These are phyloP conservation scores for Penicillium psychrosexuale DNA, from an alignment of 2,329 filamentous ascomycete species.

Conservation along the genomic window DNA sequence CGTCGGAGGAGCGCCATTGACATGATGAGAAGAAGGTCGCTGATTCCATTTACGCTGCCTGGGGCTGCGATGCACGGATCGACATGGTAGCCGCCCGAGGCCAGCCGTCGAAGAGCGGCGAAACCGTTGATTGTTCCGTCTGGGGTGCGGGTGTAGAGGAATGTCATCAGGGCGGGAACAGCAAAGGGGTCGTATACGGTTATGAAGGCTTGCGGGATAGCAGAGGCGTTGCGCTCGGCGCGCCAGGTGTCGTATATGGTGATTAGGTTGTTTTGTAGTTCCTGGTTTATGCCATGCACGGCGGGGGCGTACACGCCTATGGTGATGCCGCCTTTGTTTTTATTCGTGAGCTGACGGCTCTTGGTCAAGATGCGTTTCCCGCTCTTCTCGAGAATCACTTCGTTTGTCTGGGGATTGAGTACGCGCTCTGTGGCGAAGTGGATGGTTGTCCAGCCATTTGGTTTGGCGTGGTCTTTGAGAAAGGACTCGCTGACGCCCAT, in stretches of 20 bases:
- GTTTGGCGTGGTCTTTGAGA: conserved; percentile 26
- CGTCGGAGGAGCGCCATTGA: conserved; percentile 40
- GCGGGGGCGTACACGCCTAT: conserved; percentile 37
- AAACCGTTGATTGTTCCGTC: conserved; percentile 36
- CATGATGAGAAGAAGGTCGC: conserved; percentile 38
- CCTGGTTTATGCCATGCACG: conserved; percentile 26
- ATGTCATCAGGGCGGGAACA: conserved; percentile 40
- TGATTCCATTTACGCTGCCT: conserved; percentile 36
- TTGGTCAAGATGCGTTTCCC: conserved; percentile 40
- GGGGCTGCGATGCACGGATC: conserved; percentile 41
- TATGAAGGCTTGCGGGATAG: conserved; percentile 39
- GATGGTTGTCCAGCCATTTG: conserved; percentile 35
- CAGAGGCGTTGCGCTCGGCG: conserved; percentile 30
- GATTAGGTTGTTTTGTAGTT: conserved; percentile 33
- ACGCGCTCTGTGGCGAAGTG: conserved; percentile 41
- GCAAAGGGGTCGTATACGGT: conserved; percentile 43
- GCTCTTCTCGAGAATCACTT: conserved; percentile 34
- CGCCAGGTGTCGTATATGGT: conserved; percentile 42
- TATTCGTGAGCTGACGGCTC: conserved; percentile 37
- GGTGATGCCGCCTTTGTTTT: conserved; percentile 32
- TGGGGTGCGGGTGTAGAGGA: conserved; percentile 37
- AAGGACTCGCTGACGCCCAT: conserved; percentile 38
- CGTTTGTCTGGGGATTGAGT: conserved; percentile 42
- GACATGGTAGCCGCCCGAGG: conserved; percentile 42
- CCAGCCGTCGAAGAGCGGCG: conserved; percentile 39